Conservation (phyloP, 768 basidiomycete species). For the Ramaria rubella region DNA sequence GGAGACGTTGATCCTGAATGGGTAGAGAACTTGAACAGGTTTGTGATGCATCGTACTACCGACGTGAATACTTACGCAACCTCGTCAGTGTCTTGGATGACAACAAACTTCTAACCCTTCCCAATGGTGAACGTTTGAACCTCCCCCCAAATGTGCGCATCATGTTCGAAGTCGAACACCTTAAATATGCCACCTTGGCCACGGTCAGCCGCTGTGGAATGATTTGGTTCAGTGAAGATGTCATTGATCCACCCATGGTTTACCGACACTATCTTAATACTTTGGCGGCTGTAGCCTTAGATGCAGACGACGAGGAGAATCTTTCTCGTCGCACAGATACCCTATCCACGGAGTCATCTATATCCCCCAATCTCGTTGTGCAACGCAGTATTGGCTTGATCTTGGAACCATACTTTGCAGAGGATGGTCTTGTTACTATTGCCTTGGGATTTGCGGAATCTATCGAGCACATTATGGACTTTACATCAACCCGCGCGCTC, state of each 20-base stretch:
- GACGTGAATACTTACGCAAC: slow-evolving; percentile 2
- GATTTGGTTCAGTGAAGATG: slow-evolving; percentile 99
- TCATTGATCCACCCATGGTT: slow-evolving; percentile 87
- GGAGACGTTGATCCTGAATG: slow-evolving; percentile 99
- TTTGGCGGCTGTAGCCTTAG: slow-evolving; percentile 67
- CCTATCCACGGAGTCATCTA: slow-evolving; percentile 24
- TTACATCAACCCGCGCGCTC: slow-evolving; percentile 84
- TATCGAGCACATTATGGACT: slow-evolving; percentile 99
- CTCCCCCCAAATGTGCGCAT: slow-evolving; percentile 95
- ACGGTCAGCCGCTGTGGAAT: slow-evolving; percentile 99
- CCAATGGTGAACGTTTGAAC: slow-evolving; percentile 97
- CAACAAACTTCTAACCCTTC: slow-evolving; percentile 94
- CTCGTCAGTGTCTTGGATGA: slow-evolving; percentile 86
- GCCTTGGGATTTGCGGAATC: slow-evolving; percentile 75
- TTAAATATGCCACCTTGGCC: slow-evolving; percentile 93
- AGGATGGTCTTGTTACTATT: slow-evolving; percentile 72
- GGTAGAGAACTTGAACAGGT: slow-evolving; percentile 99
- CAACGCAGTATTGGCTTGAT: slow-evolving; percentile 72
- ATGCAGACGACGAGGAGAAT: slow-evolving; percentile 83
- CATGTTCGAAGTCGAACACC: slow-evolving; percentile 99
- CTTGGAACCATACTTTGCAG: slow-evolving; percentile 75
- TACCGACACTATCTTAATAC: slow-evolving; percentile 83
- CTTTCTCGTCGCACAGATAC: slow-evolving; percentile 55
- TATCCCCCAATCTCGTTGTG: slow-evolving; percentile 58
- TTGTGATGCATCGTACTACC: slow-evolving; percentile 17